Percentiles rank a stretch among this genome's conserved stretches.
phyloP scores from a whole-genome alignment of 495 filamentous ascomycete genomes.

The Hypoxylon trugodes region DNA sequence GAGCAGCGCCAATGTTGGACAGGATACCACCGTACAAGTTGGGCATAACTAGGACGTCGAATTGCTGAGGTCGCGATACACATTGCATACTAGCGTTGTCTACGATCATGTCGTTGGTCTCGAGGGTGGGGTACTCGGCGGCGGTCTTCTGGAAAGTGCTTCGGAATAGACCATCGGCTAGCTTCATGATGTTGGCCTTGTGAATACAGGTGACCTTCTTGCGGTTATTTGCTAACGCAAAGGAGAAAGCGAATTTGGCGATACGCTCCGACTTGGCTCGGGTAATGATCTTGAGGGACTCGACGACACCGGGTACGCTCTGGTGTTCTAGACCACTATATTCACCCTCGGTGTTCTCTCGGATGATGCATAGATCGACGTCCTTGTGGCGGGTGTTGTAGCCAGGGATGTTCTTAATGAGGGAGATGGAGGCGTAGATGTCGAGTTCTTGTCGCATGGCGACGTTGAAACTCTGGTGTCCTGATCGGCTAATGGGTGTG shows the following conservation, averaged over 20 bases:
- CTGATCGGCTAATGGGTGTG: conserved; percentile 94
- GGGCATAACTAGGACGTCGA: conserved; percentile 99
- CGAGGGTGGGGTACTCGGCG: conserved; percentile 90
- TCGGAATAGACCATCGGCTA: conserved; percentile 97
- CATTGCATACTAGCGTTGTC: conserved; percentile 99
- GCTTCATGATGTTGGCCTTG: conserved; percentile 99
- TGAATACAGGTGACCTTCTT: conserved; percentile 99
- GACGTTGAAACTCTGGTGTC: conserved; percentile 99
- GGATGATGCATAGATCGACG: conserved; percentile 98
- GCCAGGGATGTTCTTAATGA: conserved; percentile 99
- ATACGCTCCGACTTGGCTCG: conserved; percentile 98
- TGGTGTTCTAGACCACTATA: conserved; percentile 99
- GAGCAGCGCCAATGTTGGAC: conserved; percentile 97
- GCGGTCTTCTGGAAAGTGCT: conserved; percentile 93
- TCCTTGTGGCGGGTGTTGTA: conserved; percentile 96
- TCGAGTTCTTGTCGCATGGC: conserved; percentile 98
- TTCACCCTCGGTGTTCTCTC: conserved; percentile 99
- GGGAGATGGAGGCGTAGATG: conserved; percentile 97
- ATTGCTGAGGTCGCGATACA: conserved; percentile 94
- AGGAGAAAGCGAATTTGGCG: conserved; percentile 97
- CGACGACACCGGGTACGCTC: conserved; percentile 94
- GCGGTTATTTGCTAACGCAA: conserved; percentile 96
- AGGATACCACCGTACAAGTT: conserved; percentile 99
- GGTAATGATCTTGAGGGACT: conserved; percentile 99
- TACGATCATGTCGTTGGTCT: conserved; percentile 98